These are phyloP conservation scores for Pichia sp. DNA, from an alignment of 1,139 yeast genomes.

Conservation along the genomic window DNA sequence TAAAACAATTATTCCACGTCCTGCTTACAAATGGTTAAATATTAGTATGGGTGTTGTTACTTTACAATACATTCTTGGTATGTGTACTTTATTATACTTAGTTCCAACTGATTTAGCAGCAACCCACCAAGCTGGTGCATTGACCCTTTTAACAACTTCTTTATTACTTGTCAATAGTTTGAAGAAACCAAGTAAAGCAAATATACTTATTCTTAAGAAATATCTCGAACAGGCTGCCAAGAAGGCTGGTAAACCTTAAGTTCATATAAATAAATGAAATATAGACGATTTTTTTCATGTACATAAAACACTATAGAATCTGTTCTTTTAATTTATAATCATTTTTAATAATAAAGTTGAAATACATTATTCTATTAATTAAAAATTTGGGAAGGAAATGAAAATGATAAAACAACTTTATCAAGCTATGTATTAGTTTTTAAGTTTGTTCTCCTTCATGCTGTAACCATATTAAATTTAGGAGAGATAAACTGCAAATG, in stretches of 20 bases:
- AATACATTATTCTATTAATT: too few species aligned
- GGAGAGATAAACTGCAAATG: too few species aligned
- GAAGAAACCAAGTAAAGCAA: slow-evolving; percentile 50
- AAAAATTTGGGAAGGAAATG: too few species aligned
- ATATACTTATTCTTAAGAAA: slow-evolving; percentile 26
- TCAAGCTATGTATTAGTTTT: too few species aligned
- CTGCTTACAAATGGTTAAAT: slow-evolving; percentile 52
- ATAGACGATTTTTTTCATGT: too few species aligned
- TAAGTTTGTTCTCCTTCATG: too few species aligned
- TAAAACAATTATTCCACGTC: slow-evolving; percentile 58
- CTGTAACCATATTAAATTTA: too few species aligned
- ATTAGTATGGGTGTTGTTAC: slow-evolving; percentile 75
- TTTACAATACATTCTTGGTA: slow-evolving; percentile 80
- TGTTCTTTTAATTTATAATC: too few species aligned
- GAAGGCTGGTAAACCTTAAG: slow-evolving; percentile 9
- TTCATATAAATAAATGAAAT: slow-evolving; percentile 4
- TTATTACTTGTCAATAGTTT: slow-evolving; percentile 65
- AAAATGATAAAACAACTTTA: too few species aligned
- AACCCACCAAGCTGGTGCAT: slow-evolving; percentile 95
- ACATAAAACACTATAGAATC: too few species aligned
- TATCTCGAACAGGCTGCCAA: slow-evolving; percentile 20
- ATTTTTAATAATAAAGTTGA: too few species aligned
- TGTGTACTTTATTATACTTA: slow-evolving; percentile 73
- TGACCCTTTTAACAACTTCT: slow-evolving; percentile 77
- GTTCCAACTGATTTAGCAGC: slow-evolving; percentile 95